Base-by-base conservation (phyloP, 257 asterid genomes). In the Solanum ahanhuiri region DNA sequence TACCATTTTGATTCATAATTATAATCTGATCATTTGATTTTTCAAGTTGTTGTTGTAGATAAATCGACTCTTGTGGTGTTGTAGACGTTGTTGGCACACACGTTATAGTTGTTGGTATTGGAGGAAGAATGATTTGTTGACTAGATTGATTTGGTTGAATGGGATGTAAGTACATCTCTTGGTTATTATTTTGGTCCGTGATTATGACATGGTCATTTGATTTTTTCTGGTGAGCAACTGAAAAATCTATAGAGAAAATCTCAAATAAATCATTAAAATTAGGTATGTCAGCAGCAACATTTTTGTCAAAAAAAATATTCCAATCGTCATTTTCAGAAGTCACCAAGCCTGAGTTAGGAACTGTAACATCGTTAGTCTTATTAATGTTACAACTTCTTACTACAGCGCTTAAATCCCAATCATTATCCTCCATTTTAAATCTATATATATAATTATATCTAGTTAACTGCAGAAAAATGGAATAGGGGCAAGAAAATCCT, bases 391-490 rank as follows among this genome's bases (percentile, higher is more conserved):
- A 92, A 34, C 92, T 93, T 85, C 94, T 91, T 83, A 93, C 95
- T 90, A 94, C 92, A 88, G 96, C 97, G 57, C 89, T 90, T 73
- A 92, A 88, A 92, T 95, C 96, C 98, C 97, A 93, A 48, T 94
- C 95, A 75, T 90, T 90, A 35, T 71, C 79, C 87, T 92, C 96
- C 93, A 93, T 51, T 58, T 76, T 8, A 18, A 15, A 51, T 9
- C 14, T 43, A 79, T 71, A 71, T 70, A 70, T 33, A 71, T 43
- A 43, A 17, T 9, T 9, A 63, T 31, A 33, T 33, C 43, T 17
- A 33, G 45, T 17, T 71, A 4, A n/a, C 15, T 12, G 54, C 5
- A 45, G 17, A 45, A 45, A 45, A 34, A 34, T 34, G 15, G 33
- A 15, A n/a, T 6, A 64, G 15, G 14, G 4, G 6, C 17, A 45